phyloP scores from a whole-genome alignment of 768 basidiomycete species.

The Steccherinum ochraceum region DNA sequence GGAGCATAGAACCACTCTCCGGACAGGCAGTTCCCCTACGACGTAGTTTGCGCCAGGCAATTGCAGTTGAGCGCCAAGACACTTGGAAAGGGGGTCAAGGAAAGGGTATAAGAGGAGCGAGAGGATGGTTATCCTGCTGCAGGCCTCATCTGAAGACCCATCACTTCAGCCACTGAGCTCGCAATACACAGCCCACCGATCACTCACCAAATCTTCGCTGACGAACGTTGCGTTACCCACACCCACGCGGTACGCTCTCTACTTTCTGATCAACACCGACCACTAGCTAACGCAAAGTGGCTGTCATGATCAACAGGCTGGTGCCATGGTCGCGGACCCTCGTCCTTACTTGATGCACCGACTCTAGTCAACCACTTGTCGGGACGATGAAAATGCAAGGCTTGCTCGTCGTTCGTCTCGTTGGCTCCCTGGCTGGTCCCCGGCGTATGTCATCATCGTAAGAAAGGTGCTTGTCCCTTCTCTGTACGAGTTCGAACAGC shows the following conservation, averaged over 20 bases:
- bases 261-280: background rate
- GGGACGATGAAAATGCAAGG: too few relatives aligned
- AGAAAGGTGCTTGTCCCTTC: slow-evolving; percentile 21
- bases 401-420: slow-evolving; percentile 14
- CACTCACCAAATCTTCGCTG: background rate
- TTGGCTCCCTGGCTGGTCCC: slow-evolving; percentile 24
- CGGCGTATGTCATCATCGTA: slow-evolving; percentile 24
- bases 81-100: too few relatives aligned
- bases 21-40: background rate
- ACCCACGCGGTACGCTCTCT: background rate
- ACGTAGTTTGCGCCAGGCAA: background rate
- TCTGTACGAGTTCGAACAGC: slow-evolving; percentile 21
- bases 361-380: too few relatives aligned
- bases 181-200: background rate
- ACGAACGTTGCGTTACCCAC: background rate
- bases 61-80: background rate
- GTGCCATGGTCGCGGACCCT: too few relatives aligned
- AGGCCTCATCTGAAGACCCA: too few relatives aligned
- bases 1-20: background rate
- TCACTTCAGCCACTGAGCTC: background rate
- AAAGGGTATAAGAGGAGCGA: too few relatives aligned
- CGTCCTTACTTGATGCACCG: slow-evolving; percentile 9
- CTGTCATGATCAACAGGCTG: too few relatives aligned
- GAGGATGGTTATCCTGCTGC: too few relatives aligned
- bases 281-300: background rate